These are phyloP conservation scores for Cucumis hystrix DNA, from an alignment of 306 rosid genomes.

Conservation along the genomic window DNA sequence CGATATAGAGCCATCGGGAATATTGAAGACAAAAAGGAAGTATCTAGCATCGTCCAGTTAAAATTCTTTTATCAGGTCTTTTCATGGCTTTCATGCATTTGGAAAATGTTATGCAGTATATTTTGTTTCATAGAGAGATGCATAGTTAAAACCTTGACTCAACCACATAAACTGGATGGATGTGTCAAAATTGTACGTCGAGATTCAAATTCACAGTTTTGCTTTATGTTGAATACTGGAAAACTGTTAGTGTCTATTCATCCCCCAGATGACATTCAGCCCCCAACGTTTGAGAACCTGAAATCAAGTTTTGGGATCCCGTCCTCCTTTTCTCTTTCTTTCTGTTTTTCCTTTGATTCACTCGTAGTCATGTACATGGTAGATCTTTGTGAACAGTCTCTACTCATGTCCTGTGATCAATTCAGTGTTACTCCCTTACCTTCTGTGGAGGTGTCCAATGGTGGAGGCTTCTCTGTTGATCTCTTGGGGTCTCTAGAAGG, in stretches of 20 bases:
- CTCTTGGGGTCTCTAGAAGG: conserved; percentile 22
- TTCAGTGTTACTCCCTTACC: conserved; percentile 40
- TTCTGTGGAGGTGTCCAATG: conserved; percentile 15
- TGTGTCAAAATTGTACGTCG: conserved; percentile 19
- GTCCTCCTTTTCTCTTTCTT: conserved; percentile 26
- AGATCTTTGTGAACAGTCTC: conserved; percentile 46
- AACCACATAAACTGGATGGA: conserved; percentile 26
- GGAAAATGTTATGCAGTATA: conserved; percentile 30
- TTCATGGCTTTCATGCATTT: conserved; percentile 20
- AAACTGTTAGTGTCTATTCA: conserved; percentile 34
- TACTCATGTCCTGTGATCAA: conserved; percentile 61
- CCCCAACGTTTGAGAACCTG: conserved; percentile 31
- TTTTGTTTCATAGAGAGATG: conserved; percentile 17
- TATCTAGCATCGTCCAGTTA: conserved; percentile 1
- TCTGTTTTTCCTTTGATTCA: conserved; percentile 33
- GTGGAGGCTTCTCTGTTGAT: conserved; percentile 16
- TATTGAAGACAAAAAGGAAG: conserved; percentile 17
- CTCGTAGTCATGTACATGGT: conserved; percentile 31
- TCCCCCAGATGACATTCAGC: conserved; percentile 32
- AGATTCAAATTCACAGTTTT: conserved; percentile 24
- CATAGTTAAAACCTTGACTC: conserved; percentile 14
- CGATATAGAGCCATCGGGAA: conserved; percentile 55
- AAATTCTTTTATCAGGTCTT: conserved; percentile 24
- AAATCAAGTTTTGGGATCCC: conserved; percentile 40
- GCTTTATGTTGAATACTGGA: conserved; percentile 50